Evolutionary conservation across 805 yeast genomes (phyloP).

Genomic region (Candida oleophila): DNA sequence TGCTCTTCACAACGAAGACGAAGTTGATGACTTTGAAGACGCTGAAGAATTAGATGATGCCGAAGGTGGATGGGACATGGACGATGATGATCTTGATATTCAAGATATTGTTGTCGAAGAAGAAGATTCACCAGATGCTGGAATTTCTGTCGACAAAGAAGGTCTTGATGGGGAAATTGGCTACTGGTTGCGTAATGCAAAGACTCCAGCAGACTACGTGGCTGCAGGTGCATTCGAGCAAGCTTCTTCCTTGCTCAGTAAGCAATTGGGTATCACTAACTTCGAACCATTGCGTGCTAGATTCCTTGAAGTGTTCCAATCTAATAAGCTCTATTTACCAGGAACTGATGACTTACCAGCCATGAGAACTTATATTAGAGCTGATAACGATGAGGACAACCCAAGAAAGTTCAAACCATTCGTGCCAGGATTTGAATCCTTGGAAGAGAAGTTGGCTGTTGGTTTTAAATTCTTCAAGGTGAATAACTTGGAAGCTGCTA

Average conservation of each 20-base stretch:
- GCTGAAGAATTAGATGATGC: slow-evolving; percentile 40
- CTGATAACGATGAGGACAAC: slow-evolving; percentile 58
- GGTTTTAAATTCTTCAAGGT: slow-evolving; percentile 84
- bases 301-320: slow-evolving; percentile 80
- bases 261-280: slow-evolving; percentile 82
- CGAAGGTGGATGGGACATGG: slow-evolving; percentile 79
- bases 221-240: slow-evolving; percentile 97
- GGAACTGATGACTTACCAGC: slow-evolving; percentile 76
- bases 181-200: slow-evolving; percentile 84
- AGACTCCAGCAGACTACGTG: slow-evolving; percentile 85
- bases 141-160: not conserved
- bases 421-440: slow-evolving; percentile 68
- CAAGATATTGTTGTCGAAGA: slow-evolving; percentile 32
- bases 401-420: slow-evolving; percentile 52
- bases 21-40: slow-evolving; percentile 21
- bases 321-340: slow-evolving; percentile 73
- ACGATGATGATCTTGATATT: slow-evolving; percentile 75
- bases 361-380: slow-evolving; percentile 64
- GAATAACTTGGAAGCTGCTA: slow-evolving; percentile 80
- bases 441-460: slow-evolving; percentile 60
- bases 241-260: slow-evolving; percentile 88
- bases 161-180: slow-evolving; percentile 57
- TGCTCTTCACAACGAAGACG: slow-evolving; percentile 17
- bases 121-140: slow-evolving; percentile 28
- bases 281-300: slow-evolving; percentile 86